A percentile compares a stretch with the other conserved stretches of the same genome.
phyloP scores from a whole-genome alignment of 179 eudicot genomes.

The Vitellaria paradoxa region DNA sequence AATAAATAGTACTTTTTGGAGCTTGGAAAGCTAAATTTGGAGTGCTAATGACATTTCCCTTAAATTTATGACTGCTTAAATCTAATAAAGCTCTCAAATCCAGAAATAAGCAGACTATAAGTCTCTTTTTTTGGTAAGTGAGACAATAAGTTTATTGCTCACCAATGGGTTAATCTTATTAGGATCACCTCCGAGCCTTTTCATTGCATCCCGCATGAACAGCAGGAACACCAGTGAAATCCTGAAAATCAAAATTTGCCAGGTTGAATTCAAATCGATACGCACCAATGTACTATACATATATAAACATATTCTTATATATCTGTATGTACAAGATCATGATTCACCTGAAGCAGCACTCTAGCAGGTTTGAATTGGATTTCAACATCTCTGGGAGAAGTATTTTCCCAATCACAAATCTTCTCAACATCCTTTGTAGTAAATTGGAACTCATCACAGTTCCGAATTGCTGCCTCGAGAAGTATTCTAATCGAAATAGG shows the following conservation, averaged over 20 bases:
- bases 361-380: constrained; percentile 32
- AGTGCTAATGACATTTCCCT: too few relatives aligned
- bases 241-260: constrained; percentile 3
- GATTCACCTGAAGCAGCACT: constrained; percentile 25
- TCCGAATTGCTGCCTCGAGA: constrained; percentile 28
- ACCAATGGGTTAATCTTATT: constrained; percentile 24
- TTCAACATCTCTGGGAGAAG: constrained; percentile 24
- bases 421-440: constrained; percentile 29
- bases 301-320: too few relatives aligned
- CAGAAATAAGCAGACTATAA: not conserved
- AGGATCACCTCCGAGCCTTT: constrained; percentile 23
- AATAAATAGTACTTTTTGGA: too few relatives aligned
- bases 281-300: not conserved
- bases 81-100: not conserved
- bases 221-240: constrained; percentile 31
- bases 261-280: not conserved
- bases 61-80: not conserved
- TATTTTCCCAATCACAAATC: constrained; percentile 29
- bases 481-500: constrained; percentile 31
- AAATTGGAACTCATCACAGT: constrained; percentile 30
- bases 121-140: too few relatives aligned
- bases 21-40: too few relatives aligned
- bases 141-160: not conserved
- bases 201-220: constrained; percentile 33
- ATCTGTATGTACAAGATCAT: not conserved